Conservation (phyloP, 2,329 filamentous ascomycete species). For the Parascedosporium putredinis region DNA sequence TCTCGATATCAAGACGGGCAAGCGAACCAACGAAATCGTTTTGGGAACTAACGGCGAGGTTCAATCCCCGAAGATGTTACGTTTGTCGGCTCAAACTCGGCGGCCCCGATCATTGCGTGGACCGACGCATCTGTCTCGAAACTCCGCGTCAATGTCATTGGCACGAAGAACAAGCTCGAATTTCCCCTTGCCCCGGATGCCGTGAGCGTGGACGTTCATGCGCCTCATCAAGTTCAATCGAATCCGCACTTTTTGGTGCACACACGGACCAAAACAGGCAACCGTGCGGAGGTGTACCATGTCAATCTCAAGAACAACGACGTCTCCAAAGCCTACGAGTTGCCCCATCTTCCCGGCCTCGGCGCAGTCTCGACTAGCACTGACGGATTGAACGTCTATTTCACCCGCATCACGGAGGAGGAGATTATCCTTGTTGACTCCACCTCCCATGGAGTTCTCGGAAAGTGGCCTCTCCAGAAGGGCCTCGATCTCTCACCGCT, state of each 20-base stretch:
- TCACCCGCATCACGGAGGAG: constrained; percentile 68
- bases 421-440: constrained; percentile 69
- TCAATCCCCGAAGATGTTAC: constrained; percentile 52
- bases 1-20: constrained; percentile 63
- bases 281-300: constrained; percentile 81
- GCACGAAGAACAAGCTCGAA: constrained; percentile 45
- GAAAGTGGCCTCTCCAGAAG: constrained; percentile 56
- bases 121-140: constrained; percentile 51
- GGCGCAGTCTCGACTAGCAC: constrained; percentile 74
- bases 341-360: constrained; percentile 59
- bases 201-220: constrained; percentile 54
- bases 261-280: constrained; percentile 56
- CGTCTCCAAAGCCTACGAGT: constrained; percentile 67
- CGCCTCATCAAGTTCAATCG: constrained; percentile 60
- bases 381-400: constrained; percentile 73
- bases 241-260: constrained; percentile 79
- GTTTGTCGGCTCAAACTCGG: constrained; percentile 66
- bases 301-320: constrained; percentile 60
- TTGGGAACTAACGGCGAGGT: constrained; percentile 69
- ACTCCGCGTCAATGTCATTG: constrained; percentile 62
- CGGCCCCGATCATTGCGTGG: constrained; percentile 67
- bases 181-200: constrained; percentile 39
- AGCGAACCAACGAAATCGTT: constrained; percentile 58
- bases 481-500: constrained; percentile 36
- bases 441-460: constrained; percentile 63